Percentiles rank a stretch among this genome's conserved stretches.
Conservation (phyloP, 371 early-diverging fungal genomes). For the Mucor mucedo region DNA sequence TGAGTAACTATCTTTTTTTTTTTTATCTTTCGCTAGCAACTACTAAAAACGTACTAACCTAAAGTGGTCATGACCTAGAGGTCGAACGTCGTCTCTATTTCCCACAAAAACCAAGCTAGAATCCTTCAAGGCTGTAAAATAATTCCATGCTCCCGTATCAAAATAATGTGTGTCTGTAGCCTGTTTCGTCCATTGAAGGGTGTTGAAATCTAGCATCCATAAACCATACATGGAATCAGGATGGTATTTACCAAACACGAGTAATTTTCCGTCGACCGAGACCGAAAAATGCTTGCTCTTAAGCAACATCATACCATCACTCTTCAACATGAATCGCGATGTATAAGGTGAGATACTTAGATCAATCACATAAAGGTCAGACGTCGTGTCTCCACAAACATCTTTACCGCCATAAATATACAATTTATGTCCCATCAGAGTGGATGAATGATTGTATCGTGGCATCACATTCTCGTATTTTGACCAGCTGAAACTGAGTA, state of each 20-base stretch:
- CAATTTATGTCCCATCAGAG: constrained; percentile 58
- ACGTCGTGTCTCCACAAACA: constrained; percentile 62
- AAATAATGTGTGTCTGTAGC: constrained; percentile 56
- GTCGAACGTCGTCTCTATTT: constrained; percentile 59
- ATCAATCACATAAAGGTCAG: constrained; percentile 63
- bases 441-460: constrained; percentile 67
- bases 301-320: constrained; percentile 55
- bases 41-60: constrained; percentile 28
- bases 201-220: constrained; percentile 70
- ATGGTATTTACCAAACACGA: constrained; percentile 61
- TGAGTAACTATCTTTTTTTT: too few species aligned
- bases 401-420: constrained; percentile 69
- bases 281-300: constrained; percentile 74
- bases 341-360: constrained; percentile 51
- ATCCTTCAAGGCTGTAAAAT: constrained; percentile 57
- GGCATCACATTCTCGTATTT: constrained; percentile 56
- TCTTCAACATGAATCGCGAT: constrained; percentile 47
- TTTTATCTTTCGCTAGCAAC: too few species aligned
- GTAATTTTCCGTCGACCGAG: constrained; percentile 61
- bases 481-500: constrained; percentile 64
- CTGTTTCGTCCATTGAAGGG: constrained; percentile 63
- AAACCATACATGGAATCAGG: constrained; percentile 52
- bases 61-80: constrained; percentile 67
- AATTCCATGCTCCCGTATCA: constrained; percentile 67
- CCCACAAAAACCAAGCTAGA: constrained; percentile 51